Evolutionary conservation across 768 basidiomycete species (phyloP), one percentile per base, ranked within the genome.

Genomic region (Pleurotus citrinopileatus): DNA sequence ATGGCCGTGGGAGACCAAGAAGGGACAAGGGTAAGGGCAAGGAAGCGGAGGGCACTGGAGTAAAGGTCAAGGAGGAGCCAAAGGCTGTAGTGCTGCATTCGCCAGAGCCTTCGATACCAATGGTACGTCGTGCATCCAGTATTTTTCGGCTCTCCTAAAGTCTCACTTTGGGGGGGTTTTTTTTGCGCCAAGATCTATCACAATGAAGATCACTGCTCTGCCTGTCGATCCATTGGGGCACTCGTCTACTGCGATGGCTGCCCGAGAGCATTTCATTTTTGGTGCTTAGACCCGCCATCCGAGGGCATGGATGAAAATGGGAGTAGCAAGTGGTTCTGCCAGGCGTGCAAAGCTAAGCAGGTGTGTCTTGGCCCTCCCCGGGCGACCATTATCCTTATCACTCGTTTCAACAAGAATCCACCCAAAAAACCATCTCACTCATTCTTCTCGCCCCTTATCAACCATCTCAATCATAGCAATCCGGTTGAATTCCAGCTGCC

Each of bases 191-290:
- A 81, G 77, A 65, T 78, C 50, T 73, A 73, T 46, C 15, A 52
- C 61, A 91, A 92, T 68, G 84, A 92, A 65, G 90, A 93, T 65
- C 88, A 92, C 63, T 93, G 90, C 65, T 91, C 89, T 57, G 81
- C 90, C 15, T 93, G 90, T 67, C 84, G 86, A 61, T 91, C 87
- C 22, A 73, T 73, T 59, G 96, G 96, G 44, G 82, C 89, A 40
- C 79, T 98, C 57, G 83, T 99, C 17, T 98, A 97, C 67, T 99
- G 97, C 69, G 97, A 98, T 68, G 94, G 95, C 17, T 99, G 97
- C 67, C 92, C 96, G 29, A 76, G 89, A 59, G 93, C 94, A 5
- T 99, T 97, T 69, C 97, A 99, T 71, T 84, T 98, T 56, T 87
- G 89, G 82, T 99, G 97, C 69, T 79, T 99, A 59, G 90, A 99